A percentile compares a stretch with the other conserved stretches of the same genome.
phyloP scores from a whole-genome alignment of 495 filamentous ascomycete species.

The Chaetomium tenue region DNA sequence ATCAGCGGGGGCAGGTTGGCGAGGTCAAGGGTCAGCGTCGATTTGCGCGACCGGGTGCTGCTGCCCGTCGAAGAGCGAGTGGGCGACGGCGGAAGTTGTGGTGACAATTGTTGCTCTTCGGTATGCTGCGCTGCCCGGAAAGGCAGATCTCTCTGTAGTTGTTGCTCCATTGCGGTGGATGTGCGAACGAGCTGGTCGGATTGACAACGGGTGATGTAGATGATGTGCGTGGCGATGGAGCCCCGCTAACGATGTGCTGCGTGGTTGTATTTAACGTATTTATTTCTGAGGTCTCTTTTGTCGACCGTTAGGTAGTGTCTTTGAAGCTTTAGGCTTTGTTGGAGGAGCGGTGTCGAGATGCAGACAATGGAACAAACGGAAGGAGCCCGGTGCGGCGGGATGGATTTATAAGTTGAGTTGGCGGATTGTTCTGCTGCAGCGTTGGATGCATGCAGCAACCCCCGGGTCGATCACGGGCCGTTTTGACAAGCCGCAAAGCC shows the following conservation, averaged over 20 bases:
- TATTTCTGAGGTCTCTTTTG: neutral
- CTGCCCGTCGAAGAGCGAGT: constrained; percentile 35
- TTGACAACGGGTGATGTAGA: neutral
- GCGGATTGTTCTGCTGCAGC: neutral
- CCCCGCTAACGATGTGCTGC: neutral
- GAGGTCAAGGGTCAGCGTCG: constrained; percentile 75
- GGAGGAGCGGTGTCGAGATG: neutral
- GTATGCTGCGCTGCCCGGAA: neutral
- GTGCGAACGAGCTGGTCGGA: neutral
- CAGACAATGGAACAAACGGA: constrained; percentile 16
- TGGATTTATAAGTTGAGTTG: constrained; percentile 18
- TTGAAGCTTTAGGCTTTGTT: neutral
- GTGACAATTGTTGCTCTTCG: constrained; percentile 21
- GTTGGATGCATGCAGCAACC: neutral
- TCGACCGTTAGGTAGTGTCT: neutral
- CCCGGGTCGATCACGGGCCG: constrained; percentile 27
- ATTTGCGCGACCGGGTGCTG: constrained; percentile 32
- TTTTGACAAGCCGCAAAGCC: constrained; percentile 17
- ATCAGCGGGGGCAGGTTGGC: constrained; percentile 72
- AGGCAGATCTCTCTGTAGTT: constrained; percentile 10
- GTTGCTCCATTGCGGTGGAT: constrained; percentile 15
- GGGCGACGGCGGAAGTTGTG: constrained; percentile 33
- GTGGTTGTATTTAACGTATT: neutral
- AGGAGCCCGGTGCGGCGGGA: constrained; percentile 23
- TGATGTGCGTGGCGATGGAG: neutral